These are phyloP conservation scores for Geotrichum bryndzae DNA, from an alignment of 1,139 yeast species.

Conservation along the genomic window DNA sequence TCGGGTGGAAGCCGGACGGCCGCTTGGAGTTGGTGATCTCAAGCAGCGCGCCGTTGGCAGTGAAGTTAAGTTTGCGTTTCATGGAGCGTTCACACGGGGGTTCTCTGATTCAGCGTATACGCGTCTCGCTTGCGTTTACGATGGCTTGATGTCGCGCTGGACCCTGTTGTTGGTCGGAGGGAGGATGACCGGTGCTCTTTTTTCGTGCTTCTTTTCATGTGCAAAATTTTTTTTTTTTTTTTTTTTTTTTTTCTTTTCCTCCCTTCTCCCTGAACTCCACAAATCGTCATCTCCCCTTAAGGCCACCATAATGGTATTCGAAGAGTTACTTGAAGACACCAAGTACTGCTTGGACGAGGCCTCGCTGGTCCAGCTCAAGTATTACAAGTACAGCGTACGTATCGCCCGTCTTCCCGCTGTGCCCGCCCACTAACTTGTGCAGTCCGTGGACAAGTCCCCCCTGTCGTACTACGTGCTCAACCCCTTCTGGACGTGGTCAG, in stretches of 20 bases:
- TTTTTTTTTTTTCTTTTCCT: neutral
- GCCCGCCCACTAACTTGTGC: neutral
- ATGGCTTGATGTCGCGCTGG: neutral
- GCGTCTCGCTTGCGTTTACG: neutral
- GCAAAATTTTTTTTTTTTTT: neutral
- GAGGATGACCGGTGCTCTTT: neutral
- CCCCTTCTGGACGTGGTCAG: constrained; percentile 67
- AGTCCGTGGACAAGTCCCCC: constrained; percentile 63
- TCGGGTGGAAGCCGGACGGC: constrained; percentile 9
- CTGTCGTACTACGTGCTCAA: constrained; percentile 59
- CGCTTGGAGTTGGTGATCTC: constrained; percentile 11
- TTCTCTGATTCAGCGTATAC: neutral
- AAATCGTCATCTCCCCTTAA: neutral
- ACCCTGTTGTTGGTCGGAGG: neutral
- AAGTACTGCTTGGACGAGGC: constrained; percentile 18
- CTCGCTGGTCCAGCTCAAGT: constrained; percentile 13
- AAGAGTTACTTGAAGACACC: constrained; percentile 15
- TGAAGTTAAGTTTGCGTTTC: constrained; percentile 15
- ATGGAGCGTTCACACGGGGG: neutral
- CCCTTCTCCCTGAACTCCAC: neutral
- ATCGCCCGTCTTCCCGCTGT: neutral
- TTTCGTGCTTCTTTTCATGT: neutral
- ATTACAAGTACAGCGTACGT: constrained; percentile 16
- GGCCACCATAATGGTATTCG: neutral
- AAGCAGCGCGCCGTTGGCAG: constrained; percentile 14